Evolutionary conservation across 805 yeast genomes (phyloP).

Genomic region (Kuraishia piskuri): DNA sequence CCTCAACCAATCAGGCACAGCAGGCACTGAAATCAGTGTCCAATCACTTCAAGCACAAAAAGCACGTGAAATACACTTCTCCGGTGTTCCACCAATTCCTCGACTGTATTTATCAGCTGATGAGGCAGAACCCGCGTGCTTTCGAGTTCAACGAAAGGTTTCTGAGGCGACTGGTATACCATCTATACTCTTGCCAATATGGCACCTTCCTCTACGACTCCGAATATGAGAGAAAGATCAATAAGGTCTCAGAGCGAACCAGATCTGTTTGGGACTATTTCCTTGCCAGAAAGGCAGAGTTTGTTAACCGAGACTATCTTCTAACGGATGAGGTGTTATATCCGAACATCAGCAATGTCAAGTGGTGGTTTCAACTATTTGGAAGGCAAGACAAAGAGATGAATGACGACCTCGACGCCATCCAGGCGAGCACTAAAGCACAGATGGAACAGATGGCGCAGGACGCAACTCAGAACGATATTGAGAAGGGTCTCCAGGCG

Average conservation of each 20-base stretch:
- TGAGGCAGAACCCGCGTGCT: conserved; percentile 55
- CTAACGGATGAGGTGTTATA: conserved; percentile 35
- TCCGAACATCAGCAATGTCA: conserved; percentile 53
- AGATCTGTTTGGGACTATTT: conserved; percentile 93
- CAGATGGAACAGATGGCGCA: neutral
- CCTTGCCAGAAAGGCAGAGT: conserved; percentile 63
- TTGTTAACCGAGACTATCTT: conserved; percentile 42
- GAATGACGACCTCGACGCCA: conserved; percentile 23
- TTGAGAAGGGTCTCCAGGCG: neutral
- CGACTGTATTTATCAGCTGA: conserved; percentile 79
- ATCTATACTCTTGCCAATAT: conserved; percentile 87
- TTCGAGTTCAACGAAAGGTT: conserved; percentile 91
- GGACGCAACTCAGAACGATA: neutral
- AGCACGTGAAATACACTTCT: conserved; percentile 55
- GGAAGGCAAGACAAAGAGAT: conserved; percentile 68
- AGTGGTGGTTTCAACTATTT: conserved; percentile 86
- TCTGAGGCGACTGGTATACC: conserved; percentile 75
- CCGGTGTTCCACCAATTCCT: conserved; percentile 93
- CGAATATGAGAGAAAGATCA: conserved; percentile 52
- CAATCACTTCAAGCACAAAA: conserved; percentile 38
- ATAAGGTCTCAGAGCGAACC: conserved; percentile 38
- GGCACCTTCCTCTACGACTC: conserved; percentile 80
- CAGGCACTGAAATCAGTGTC: conserved; percentile 40
- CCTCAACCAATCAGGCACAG: conserved; percentile 28
- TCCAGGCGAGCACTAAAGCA: neutral